Conservation (phyloP, 805 yeast species). For the Starmerella tilneyi region DNA sequence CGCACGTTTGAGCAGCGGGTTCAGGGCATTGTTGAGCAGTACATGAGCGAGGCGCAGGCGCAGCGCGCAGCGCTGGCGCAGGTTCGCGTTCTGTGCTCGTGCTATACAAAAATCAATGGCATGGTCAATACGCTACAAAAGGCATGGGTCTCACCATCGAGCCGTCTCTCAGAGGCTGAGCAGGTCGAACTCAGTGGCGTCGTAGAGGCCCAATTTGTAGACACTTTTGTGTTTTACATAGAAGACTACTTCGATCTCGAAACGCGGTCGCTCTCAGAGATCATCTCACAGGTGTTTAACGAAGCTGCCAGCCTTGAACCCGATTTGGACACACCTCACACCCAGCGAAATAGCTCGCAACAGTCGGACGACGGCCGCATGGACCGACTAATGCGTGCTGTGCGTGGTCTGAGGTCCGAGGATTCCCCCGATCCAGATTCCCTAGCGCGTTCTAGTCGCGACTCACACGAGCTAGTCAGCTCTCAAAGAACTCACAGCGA, state of each 20-base stretch:
- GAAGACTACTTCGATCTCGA: constrained; percentile 61
- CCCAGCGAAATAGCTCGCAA: not conserved
- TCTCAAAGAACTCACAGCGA: not conserved
- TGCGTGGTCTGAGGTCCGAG: constrained; percentile 17
- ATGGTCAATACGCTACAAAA: constrained; percentile 58
- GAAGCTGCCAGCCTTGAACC: not conserved
- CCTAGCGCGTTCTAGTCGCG: not conserved
- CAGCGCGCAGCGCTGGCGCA: constrained; percentile 46
- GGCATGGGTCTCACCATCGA: constrained; percentile 34
- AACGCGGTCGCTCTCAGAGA: constrained; percentile 30
- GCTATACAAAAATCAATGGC: constrained; percentile 49
- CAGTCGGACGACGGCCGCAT: constrained; percentile 27
- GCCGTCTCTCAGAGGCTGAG: constrained; percentile 28
- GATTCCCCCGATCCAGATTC: constrained; percentile 7
- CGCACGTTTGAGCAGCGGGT: constrained; percentile 64
- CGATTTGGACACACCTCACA: not conserved
- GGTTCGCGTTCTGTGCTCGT: constrained; percentile 59
- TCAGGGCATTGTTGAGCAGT: constrained; percentile 38
- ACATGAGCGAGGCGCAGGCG: constrained; percentile 54
- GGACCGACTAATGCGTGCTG: constrained; percentile 28
- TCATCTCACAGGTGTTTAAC: constrained; percentile 23
- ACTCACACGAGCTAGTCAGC: not conserved
- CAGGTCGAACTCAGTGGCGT: constrained; percentile 37
- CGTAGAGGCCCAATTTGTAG: constrained; percentile 63
- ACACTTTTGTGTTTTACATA: constrained; percentile 59